Evolutionary conservation across 2,329 filamentous ascomycete genomes (phyloP), one percentile per base, ranked within the genome.

Genomic region (Penicillium sp.): DNA sequence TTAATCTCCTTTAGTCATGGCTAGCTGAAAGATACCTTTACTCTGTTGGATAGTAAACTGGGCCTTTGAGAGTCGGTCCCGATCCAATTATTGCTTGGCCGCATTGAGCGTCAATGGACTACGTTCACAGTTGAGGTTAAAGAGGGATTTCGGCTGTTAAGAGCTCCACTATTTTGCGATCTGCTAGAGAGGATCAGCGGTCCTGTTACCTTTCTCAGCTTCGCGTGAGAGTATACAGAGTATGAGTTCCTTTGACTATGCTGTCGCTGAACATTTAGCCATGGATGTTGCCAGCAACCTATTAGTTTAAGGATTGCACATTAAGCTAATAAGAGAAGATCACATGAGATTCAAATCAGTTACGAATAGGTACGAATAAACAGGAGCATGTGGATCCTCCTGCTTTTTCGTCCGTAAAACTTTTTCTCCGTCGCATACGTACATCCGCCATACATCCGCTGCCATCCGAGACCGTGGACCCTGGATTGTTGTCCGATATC

Each of bases 371-470:
- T 17, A 33, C 24, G 26, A 28, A 43, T 29, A 35, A 34, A 8
- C 19, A 43, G 29, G 13, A 7, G 15, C n/a, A 13, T 38, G 48
- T 47, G 43, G 43, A 42, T 46, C 48, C 28, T 32, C 7, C 15
- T 32, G 1, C 4, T 1, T 13, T 34, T 29, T 28, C 6, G 8
- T 28, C 26, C 1, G 3, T 19, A 13, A 28, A 15, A 5, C 8
- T 32, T 24, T 48, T 43, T 6, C 21, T 19, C 29, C 15, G 13
- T 41, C 35, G 32, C 19, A 35, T 13, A 35, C 17, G 19, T 29
- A 21, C 42, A 42, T 51, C 48, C 43, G 48, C 48, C 17, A n/a
- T 29, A 21, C 42, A 42, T 51, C 48, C 43, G 48, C 48, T 13
- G 35, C n/a, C 32, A 51, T 51, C 48, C 48, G 48, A 51, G 21